phyloP scores from a whole-genome alignment of 2,329 filamentous ascomycete species.

The Penicillium expansum region DNA sequence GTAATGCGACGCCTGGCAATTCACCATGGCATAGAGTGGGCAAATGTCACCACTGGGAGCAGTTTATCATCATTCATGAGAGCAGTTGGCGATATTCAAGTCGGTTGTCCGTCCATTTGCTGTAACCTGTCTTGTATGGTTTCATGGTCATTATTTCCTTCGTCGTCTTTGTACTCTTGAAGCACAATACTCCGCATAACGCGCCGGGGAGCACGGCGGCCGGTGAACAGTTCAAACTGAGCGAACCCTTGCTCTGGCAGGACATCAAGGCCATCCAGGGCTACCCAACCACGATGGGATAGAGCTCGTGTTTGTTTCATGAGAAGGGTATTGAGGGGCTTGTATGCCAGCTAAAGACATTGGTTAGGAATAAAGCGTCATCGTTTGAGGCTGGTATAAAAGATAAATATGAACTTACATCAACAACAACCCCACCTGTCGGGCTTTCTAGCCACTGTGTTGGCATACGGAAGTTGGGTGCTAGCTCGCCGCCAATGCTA shows the following conservation, averaged over 20 bases:
- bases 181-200: slow-evolving; percentile 39
- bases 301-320: slow-evolving; percentile 38
- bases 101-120: slow-evolving; percentile 34
- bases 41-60: too few relatives aligned
- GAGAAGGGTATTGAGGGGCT: slow-evolving; percentile 39
- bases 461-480: slow-evolving; percentile 37
- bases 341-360: slow-evolving; percentile 38
- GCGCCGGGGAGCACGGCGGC: slow-evolving; percentile 38
- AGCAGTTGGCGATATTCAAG: slow-evolving; percentile 54
- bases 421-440: slow-evolving; percentile 42
- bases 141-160: slow-evolving; percentile 32
- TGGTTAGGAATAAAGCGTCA: not conserved
- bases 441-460: slow-evolving; percentile 40
- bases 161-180: slow-evolving; percentile 36
- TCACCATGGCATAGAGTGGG: not conserved
- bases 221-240: slow-evolving; percentile 42
- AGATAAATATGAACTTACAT: slow-evolving; percentile 28
- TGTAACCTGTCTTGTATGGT: slow-evolving; percentile 32
- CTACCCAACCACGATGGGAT: slow-evolving; percentile 40
- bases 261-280: slow-evolving; percentile 40
- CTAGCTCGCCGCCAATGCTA: slow-evolving; percentile 35
- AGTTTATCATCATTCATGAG: not conserved
- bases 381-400: not conserved
- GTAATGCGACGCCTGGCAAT: not conserved
- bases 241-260: slow-evolving; percentile 43